Evolutionary conservation across 371 early-diverging fungal genomes (phyloP).

Genomic region (Saksenaea vasiformis): DNA sequence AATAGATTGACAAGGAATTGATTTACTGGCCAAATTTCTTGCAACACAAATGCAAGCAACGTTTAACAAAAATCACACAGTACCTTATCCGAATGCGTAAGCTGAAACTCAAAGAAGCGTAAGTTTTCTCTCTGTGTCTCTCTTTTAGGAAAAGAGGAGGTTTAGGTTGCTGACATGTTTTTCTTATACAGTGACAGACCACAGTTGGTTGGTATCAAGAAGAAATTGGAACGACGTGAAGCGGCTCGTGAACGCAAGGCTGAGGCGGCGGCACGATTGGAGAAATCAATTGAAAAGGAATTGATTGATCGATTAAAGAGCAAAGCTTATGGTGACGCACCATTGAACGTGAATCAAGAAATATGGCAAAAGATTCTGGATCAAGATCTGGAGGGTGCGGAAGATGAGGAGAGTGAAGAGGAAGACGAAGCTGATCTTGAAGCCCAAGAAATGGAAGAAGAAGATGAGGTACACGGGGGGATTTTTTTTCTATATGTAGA

Average conservation of each 20-base stretch:
- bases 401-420: slow-evolving; percentile 77
- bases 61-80: slow-evolving; percentile 96
- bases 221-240: slow-evolving; percentile 95
- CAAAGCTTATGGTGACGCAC: slow-evolving; percentile 93
- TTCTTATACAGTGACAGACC: slow-evolving; percentile 52
- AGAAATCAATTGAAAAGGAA: slow-evolving; percentile 97
- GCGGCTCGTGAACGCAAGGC: slow-evolving; percentile 91
- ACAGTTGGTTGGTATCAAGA: slow-evolving; percentile 87
- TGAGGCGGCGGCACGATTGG: slow-evolving; percentile 92
- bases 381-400: slow-evolving; percentile 67
- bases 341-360: slow-evolving; percentile 87
- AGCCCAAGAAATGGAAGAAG: slow-evolving; percentile 55
- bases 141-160: background rate
- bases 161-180: background rate
- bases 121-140: too few relatives aligned
- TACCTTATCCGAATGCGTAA: slow-evolving; percentile 95
- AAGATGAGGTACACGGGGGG: slow-evolving; percentile 38
- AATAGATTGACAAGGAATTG: slow-evolving; percentile 92
- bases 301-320: slow-evolving; percentile 92
- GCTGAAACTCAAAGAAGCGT: slow-evolving; percentile 83
- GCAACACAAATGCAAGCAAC: slow-evolving; percentile 98
- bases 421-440: slow-evolving; percentile 61
- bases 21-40: slow-evolving; percentile 91
- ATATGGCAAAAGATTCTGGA: slow-evolving; percentile 81
- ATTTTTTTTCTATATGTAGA: background rate